These are phyloP conservation scores for Eremothecium cymbalariae DNA, from an alignment of 1,139 yeast genomes.

Conservation along the genomic window DNA sequence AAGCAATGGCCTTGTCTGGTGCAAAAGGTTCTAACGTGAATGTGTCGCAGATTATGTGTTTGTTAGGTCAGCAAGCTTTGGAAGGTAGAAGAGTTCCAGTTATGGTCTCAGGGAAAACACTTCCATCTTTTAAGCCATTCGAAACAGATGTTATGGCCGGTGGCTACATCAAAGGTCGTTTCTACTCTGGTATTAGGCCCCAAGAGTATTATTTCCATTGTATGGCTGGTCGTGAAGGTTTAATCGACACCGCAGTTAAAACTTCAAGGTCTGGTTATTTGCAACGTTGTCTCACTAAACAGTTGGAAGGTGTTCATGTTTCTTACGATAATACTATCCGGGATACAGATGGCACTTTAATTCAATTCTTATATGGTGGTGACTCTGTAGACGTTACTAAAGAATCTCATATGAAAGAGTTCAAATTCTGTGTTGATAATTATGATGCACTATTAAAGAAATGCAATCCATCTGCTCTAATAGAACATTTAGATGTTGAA, in stretches of 20 bases:
- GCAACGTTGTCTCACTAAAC: slow-evolving; percentile 97
- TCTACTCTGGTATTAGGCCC: slow-evolving; percentile 97
- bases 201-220: slow-evolving; percentile 99
- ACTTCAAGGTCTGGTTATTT: slow-evolving; percentile 97
- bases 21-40: slow-evolving; percentile 98
- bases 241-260: slow-evolving; percentile 98
- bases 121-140: slow-evolving; percentile 92
- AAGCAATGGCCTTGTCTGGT: slow-evolving; percentile 97
- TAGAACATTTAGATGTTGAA: slow-evolving; percentile 73
- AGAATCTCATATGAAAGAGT: slow-evolving; percentile 90
- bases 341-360: slow-evolving; percentile 88
- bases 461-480: slow-evolving; percentile 74
- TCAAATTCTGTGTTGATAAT: slow-evolving; percentile 87
- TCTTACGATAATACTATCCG: slow-evolving; percentile 93
- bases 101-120: slow-evolving; percentile 96
- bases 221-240: slow-evolving; percentile 99
- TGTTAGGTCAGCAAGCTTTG: slow-evolving; percentile 96
- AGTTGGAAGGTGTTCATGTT: slow-evolving; percentile 93
- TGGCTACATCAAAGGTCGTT: slow-evolving; percentile 94
- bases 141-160: slow-evolving; percentile 98
- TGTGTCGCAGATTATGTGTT: slow-evolving; percentile 98
- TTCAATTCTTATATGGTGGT: slow-evolving; percentile 96
- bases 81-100: slow-evolving; percentile 99
- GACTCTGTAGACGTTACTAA: slow-evolving; percentile 92
- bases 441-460: slow-evolving; percentile 78